Evolutionary conservation across 108 stramenopile species (phyloP).

Genomic region (Cyclostephanos invisitatus): DNA sequence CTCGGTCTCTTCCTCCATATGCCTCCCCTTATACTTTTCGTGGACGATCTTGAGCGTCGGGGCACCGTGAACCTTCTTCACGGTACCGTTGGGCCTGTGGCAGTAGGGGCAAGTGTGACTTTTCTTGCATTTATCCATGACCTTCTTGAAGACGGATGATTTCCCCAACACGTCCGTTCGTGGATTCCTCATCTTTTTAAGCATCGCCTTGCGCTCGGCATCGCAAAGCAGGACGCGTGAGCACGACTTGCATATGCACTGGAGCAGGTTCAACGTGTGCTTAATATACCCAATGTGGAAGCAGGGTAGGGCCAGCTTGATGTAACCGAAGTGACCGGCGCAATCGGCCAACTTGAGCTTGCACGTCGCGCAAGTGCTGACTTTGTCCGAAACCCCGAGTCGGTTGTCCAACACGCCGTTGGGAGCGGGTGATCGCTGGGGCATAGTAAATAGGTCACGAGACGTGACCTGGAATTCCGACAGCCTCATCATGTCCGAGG

Average conservation of each 20-base stretch:
- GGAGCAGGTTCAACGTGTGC: slow-evolving; percentile 88
- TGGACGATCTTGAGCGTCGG: slow-evolving; percentile 94
- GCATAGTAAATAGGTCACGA: slow-evolving; percentile 95
- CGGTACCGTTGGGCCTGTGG: slow-evolving; percentile 87
- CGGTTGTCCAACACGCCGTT: slow-evolving; percentile 93
- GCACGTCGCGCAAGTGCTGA: slow-evolving; percentile 89
- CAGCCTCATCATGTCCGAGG: slow-evolving; percentile 89
- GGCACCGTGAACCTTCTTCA: slow-evolving; percentile 94
- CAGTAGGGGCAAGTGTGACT: slow-evolving; percentile 84
- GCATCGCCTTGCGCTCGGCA: slow-evolving; percentile 54
- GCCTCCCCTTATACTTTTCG: slow-evolving; percentile 84
- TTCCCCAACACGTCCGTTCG: slow-evolving; percentile 82
- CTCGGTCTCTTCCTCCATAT: slow-evolving; percentile 77
- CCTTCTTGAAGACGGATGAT: slow-evolving; percentile 73
- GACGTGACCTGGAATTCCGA: slow-evolving; percentile 93
- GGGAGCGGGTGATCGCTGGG: slow-evolving; percentile 83
- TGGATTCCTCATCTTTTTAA: slow-evolving; percentile 84
- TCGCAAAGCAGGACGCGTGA: slow-evolving; percentile 87
- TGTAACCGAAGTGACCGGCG: slow-evolving; percentile 97
- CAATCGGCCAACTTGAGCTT: slow-evolving; percentile 91
- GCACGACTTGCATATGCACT: slow-evolving; percentile 98
- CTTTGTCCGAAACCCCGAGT: slow-evolving; percentile 94
- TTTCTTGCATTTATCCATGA: slow-evolving; percentile 96
- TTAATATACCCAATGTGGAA: slow-evolving; percentile 98
- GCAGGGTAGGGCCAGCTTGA: slow-evolving; percentile 93